These are phyloP conservation scores for Pseudocercospora fuligena DNA, from an alignment of 2,329 filamentous ascomycete species.

Conservation along the genomic window DNA sequence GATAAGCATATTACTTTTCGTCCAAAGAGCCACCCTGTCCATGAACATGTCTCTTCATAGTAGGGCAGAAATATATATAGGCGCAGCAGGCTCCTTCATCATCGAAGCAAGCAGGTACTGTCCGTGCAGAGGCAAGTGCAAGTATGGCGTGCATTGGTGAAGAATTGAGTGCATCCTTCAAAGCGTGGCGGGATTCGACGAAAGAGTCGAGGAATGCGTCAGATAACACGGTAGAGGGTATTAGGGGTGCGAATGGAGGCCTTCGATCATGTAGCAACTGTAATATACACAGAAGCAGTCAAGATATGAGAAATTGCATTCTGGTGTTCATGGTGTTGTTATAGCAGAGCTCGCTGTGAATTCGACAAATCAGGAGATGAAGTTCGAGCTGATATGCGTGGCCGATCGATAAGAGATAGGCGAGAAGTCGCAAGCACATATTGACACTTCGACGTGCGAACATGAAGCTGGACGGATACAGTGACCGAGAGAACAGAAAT, in stretches of 20 bases:
- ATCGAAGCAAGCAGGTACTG: background rate
- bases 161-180: background rate
- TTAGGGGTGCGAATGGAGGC: background rate
- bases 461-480: background rate
- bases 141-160: background rate
- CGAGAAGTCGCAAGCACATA: background rate
- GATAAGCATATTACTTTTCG: background rate
- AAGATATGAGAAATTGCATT: background rate
- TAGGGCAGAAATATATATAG: no score
- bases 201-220: background rate
- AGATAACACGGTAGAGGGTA: no score
- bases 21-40: background rate
- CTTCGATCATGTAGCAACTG: background rate
- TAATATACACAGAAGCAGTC: no score
- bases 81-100: no score
- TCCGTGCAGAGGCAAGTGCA: background rate
- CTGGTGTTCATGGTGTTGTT: background rate
- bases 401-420: constrained; percentile 6
- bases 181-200: background rate
- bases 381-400: constrained; percentile 5
- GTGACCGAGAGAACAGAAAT: background rate
- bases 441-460: background rate
- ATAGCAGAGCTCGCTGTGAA: constrained; percentile 6
- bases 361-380: background rate
- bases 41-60: no score